Evolutionary conservation across 2,329 filamentous ascomycete species (phyloP), one percentile per base, ranked within the genome.

Genomic region (Penicillium sp.): DNA sequence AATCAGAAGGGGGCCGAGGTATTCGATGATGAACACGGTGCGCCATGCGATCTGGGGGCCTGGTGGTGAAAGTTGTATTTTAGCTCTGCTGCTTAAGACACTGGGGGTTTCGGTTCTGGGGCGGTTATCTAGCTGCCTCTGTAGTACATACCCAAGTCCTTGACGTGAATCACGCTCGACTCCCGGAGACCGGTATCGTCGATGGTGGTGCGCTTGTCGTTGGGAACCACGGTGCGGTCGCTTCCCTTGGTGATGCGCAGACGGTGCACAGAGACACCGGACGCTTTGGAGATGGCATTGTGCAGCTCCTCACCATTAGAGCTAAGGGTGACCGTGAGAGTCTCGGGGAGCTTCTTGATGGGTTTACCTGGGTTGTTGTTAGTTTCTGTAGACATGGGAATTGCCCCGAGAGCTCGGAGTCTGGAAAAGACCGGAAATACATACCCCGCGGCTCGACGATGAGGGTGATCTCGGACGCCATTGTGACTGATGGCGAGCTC

Each of bases 11-110:
- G 93, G 93, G 3, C 93, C 93, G 56, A 93, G 73, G 70, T 98
- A 98, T 73, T 98, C 93, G 74, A 96, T 84, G 53, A 96, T 74
- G 76, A 91, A 98, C 68, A 97, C 91, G 50, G 88, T 93, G 55
- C 83, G 84, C 93, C 93, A 98, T 52, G 82, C 82, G 46, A 96
- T 85, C 70, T 98, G 93, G 40, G 84, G 81, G 13, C 93, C 89
- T 95, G n/a, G 38, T 42, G 4, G 3, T 37, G 54, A 40, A 37
- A 23, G 14, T 10, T 28, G 39, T 31, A 26, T 14, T 51, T 69
- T 52, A 66, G 56, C 6, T 43, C 37, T 40, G 28, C 34, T 40
- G 28, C 34, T 37, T 6, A 11, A 24, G 23, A 29, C 13, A 14
- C 22, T 20, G 18, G 14, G 29, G 27, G 3, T 11, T 5, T 4